Evolutionary conservation across 2,329 filamentous ascomycete genomes (phyloP).

Genomic region (Aspergillus thermomutatus): DNA sequence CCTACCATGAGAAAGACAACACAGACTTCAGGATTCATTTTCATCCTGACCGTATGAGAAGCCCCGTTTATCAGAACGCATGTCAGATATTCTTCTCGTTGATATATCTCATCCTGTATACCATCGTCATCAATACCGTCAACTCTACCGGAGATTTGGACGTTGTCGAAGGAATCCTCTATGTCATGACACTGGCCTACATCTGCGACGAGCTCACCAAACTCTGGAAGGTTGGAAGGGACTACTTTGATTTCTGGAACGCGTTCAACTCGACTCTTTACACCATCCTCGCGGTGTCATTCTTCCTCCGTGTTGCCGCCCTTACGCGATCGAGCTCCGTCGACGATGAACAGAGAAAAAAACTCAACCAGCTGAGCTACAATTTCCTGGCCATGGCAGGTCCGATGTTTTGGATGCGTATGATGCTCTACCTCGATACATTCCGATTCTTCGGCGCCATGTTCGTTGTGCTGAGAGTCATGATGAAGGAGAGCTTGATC

Average conservation of each 20-base stretch:
- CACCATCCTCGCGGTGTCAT: slow-evolving; percentile 70
- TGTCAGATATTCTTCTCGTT: slow-evolving; percentile 82
- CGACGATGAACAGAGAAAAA: slow-evolving; percentile 49
- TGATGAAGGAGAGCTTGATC: slow-evolving; percentile 92
- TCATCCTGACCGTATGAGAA: slow-evolving; percentile 90
- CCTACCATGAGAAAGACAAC: slow-evolving; percentile 79
- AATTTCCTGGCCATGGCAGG: slow-evolving; percentile 91
- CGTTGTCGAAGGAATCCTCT: slow-evolving; percentile 75
- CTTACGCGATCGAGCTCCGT: slow-evolving; percentile 58
- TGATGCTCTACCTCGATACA: slow-evolving; percentile 88
- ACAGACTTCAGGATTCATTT: slow-evolving; percentile 76
- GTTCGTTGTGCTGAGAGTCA: slow-evolving; percentile 92
- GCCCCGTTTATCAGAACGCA: slow-evolving; percentile 87
- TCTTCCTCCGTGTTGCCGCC: slow-evolving; percentile 75
- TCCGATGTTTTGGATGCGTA: slow-evolving; percentile 93
- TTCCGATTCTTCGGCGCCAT: slow-evolving; percentile 97
- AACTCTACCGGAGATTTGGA: slow-evolving; percentile 83
- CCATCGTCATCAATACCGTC: slow-evolving; percentile 87
- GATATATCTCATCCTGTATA: slow-evolving; percentile 80
- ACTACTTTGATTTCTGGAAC: slow-evolving; percentile 95
- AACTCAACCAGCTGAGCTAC: slow-evolving; percentile 80
- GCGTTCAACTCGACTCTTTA: slow-evolving; percentile 88
- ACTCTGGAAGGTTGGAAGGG: slow-evolving; percentile 88
- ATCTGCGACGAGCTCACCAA: slow-evolving; percentile 84
- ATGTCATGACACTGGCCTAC: slow-evolving; percentile 88